Base-by-base conservation (phyloP, 176 grass and related monocot genomes). In the Carex myosuroides region DNA sequence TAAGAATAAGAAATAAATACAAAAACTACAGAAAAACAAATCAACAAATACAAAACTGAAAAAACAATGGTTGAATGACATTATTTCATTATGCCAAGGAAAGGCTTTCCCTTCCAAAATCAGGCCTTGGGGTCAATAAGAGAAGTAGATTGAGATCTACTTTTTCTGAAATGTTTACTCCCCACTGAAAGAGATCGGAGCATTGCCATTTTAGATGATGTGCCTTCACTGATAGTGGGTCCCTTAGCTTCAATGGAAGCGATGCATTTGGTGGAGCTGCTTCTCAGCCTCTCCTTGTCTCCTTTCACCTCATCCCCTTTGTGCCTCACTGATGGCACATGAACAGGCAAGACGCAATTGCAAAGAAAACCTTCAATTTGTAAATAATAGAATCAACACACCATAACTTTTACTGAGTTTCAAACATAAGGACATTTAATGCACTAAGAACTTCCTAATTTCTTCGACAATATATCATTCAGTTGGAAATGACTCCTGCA, bases 81-180 rank as follows among this genome's bases (percentile, higher is more conserved):
- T 32, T 82, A 64, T 67, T 26, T 65, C 42, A 65, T 65, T 83
- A 46, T 83, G 20, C 37, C 62, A 66, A 68, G 37, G 59, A 83
- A 83, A 54, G 37, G 20, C 22, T 54, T 83, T 68, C 62, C 80
- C 46, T 83, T 68, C 80, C 62, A 83, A 64, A 67, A 83, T 83
- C 64, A 83, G 62, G 12, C 62, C 39, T 83, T 68, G 42, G 60
- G 17, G 53, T 66, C 64, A 83, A 83, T 39, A 83, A 66, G 41
- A 83, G 80, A 66, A 81, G 58, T 11, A 64, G 58, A n/a, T 63
- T 81, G 35, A 52, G 61, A 66, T 83, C 22, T 64, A 66, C 3
- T 83, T 65, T 83, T 83, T 78, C 73, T 78, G 14, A 78, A 78
- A 78, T 78, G 73, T 53, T 83, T 83, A 69, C 80, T 83, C 60